Conservation (phyloP, 1,284 basidiomycete species). For the Erythrobasidium hasegawianum region DNA sequence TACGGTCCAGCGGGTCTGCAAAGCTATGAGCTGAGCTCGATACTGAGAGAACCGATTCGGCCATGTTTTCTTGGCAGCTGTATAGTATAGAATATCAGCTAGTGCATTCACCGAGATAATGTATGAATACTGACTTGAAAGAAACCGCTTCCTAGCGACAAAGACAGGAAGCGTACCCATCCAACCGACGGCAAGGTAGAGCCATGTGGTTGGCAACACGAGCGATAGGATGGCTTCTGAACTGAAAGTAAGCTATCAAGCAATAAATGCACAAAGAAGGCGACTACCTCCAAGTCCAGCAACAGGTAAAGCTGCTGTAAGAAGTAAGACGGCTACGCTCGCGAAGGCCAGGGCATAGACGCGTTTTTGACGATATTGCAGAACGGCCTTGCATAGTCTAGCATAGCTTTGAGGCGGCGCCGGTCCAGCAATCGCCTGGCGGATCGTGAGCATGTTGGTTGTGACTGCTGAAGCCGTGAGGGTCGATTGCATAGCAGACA, state of each 20-base stretch:
- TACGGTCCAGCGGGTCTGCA: constrained; percentile 24
- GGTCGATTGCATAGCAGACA: neutral
- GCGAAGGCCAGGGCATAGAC: constrained; percentile 31
- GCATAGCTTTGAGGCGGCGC: constrained; percentile 33
- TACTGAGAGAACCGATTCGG: constrained; percentile 23
- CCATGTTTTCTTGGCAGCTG: constrained; percentile 4
- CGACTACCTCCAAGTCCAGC: constrained; percentile 20
- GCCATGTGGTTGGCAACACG: constrained; percentile 30
- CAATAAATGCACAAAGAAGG: neutral
- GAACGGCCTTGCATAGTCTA: constrained; percentile 23
- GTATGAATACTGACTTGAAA: constrained; percentile 41
- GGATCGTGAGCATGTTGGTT: constrained; percentile 28
- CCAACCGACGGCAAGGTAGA: constrained; percentile 37
- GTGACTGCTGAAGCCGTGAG: neutral
- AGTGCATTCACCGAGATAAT: too few relatives aligned
- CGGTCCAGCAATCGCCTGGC: constrained; percentile 32
- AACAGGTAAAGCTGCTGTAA: constrained; percentile 10
- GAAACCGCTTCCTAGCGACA: constrained; percentile 39
- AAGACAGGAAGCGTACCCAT: constrained; percentile 39
- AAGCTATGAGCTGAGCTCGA: constrained; percentile 11
- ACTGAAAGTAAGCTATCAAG: neutral
- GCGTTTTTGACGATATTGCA: constrained; percentile 34
- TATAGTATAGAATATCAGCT: too few relatives aligned
- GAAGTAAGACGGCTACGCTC: constrained; percentile 14
- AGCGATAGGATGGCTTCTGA: constrained; percentile 17